Base-by-base conservation (phyloP, 1,139 yeast genomes). In the Lipomyces yarrowii region DNA sequence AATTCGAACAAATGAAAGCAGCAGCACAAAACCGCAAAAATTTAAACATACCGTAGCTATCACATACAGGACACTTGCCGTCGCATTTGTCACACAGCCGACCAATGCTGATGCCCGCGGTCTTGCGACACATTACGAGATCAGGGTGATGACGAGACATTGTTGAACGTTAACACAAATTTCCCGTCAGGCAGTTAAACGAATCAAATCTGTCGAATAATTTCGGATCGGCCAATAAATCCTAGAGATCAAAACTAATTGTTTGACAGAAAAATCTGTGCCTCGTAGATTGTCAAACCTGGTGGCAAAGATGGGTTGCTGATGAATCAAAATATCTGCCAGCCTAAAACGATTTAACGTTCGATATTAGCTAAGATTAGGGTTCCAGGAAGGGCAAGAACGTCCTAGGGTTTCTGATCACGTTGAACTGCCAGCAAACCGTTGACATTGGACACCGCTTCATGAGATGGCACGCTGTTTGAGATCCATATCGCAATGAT, bases 141-240 rank as follows among this genome's bases (percentile, higher is more conserved):
- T 93, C 98, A 68, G 89, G 87, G 76, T 92, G 97, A 77, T 92
- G 97, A 67, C 96, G 87, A 2, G 97, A 91, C 98, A 92, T 92
- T 46, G 23, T 15, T 15, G 42, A 37, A 11, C 4, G 30, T 26
- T 26, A 26, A 26, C 30, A 26, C 0, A 26, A 26, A 26, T 3
- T 3, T 3, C 2, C 3, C 2, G 4, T 26, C 30, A 3, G 30
- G 30, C 30, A 26, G 4, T 3, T 26, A 26, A 26, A 26, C 30
- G 30, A 26, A 26, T 26, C 30, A 26, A 1, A 26, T 26, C 30
- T 26, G 30, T 26, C 30, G 30, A 26, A 26, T 26, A 26, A 26
- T 26, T 26, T 26, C 30, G 30, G 42, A 37, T 15, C 15, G 15
- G 39, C n/a, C n/a, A 35, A 35, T 35, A 35, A 35, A 35, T 10